These are phyloP conservation scores for Populus nigra DNA, from an alignment of 345 rosid species.

Conservation along the genomic window DNA sequence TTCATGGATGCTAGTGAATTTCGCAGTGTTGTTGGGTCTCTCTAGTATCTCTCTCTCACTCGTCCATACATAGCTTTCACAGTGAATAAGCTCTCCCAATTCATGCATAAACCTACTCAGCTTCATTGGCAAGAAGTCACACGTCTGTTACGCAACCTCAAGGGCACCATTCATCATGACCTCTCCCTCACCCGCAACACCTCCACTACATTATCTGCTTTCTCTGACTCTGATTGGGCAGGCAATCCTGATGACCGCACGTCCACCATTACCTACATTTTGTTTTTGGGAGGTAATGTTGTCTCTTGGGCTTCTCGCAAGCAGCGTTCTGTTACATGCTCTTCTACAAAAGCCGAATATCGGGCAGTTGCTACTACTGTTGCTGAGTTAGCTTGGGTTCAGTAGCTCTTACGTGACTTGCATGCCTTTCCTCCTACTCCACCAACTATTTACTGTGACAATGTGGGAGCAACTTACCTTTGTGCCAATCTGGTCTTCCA, in stretches of 20 bases:
- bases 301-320: too few species aligned
- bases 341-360: too few species aligned
- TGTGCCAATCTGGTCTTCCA: background rate
- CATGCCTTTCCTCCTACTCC: accelerated
- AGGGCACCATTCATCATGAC: background rate
- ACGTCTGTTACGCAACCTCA: background rate
- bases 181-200: accelerated
- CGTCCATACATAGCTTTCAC: background rate
- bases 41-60: background rate
- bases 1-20: background rate
- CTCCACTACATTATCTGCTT: background rate
- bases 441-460: background rate
- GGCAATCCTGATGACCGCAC: background rate
- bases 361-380: too few species aligned
- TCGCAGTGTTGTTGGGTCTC: background rate
- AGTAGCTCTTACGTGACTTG: accelerated
- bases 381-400: background rate
- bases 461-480: background rate
- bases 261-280: accelerated
- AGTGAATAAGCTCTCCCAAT: too few species aligned
- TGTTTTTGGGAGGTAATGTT: background rate
- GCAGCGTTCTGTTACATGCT: too few species aligned
- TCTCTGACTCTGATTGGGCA: background rate
- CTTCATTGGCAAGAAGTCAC: background rate
- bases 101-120: background rate